Base-by-base conservation (phyloP, 805 yeast genomes). In the Metschnikowia corniflorae region DNA sequence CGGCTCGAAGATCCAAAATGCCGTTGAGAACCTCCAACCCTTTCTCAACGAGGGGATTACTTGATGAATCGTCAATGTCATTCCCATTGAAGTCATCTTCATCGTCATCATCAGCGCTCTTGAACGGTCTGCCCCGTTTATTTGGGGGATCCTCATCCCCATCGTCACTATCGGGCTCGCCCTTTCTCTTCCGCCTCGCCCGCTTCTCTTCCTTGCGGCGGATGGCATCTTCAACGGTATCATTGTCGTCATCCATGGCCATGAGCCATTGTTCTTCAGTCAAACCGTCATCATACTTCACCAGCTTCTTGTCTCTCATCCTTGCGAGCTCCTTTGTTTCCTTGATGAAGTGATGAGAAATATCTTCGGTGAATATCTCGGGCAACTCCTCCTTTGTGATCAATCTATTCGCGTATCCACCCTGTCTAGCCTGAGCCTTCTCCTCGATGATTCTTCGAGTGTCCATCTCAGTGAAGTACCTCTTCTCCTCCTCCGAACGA, bases 181-280 rank as follows among this genome's bases (percentile, higher is more conserved):
- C 38, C 26, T 45, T 55, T 29, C 64, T 63, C 40, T 61, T 63
- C 47, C 76, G 62, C 43, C 62, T 66, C 8, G 62, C 62, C 43
- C 60, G 44, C 26, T 73, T 49, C 24, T 57, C 66, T 46, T 72
- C 74, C 49, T 77, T 78, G 33, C 80, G 63, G 37, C 56, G 57
- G 24, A 77, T 72, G 10, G 82, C 82, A 39, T 71, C 82, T 47
- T 78, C 83, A 17, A 77, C 77, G 2, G 75, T 61, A 44, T 75
- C 84, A 16, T 78, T 73, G 39, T 82, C 93, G 39, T 77, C 78
- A 57, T 84, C 93, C 49, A 33, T 44, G 55, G 47, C 52, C 61
- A 49, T 68, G 57, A 32, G 64, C 63, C 61, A 56, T 35, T 56
- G 60, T 30, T 55, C 61, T 41, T 69, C 78, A 32, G 77, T 80